Evolutionary conservation across 1,139 yeast species (phyloP).

Genomic region (Suhomyces bribrorum): DNA sequence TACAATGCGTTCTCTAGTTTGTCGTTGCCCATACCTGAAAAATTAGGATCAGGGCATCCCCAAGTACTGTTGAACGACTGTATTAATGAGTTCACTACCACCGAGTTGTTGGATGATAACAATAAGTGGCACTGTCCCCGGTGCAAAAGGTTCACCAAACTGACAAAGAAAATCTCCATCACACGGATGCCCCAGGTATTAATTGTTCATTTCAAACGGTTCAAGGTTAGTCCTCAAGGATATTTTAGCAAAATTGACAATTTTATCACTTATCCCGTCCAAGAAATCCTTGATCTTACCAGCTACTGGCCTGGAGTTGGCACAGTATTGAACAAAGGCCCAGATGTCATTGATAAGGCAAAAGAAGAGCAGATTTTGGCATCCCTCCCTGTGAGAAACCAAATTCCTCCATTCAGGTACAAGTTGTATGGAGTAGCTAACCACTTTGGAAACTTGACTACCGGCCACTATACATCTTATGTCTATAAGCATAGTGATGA

Average conservation of each 20-base stretch:
- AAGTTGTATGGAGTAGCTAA: conserved; percentile 84
- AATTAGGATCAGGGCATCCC: conserved; percentile 18
- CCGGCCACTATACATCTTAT: conserved; percentile 92
- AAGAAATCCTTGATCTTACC: conserved; percentile 62
- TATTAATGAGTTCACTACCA: conserved; percentile 64
- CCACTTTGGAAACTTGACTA: conserved; percentile 76
- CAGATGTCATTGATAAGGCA: conserved; percentile 21
- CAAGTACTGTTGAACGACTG: conserved; percentile 59
- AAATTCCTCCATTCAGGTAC: conserved; percentile 77
- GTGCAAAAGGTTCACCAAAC: conserved; percentile 67
- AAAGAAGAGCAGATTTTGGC: conserved; percentile 47
- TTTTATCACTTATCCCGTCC: conserved; percentile 60
- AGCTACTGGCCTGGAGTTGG: conserved; percentile 73
- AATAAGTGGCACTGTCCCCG: conserved; percentile 90
- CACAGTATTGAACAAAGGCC: conserved; percentile 24
- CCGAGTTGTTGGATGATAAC: conserved; percentile 72
- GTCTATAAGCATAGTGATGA: conserved; percentile 57
- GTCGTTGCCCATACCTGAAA: conserved; percentile 69
- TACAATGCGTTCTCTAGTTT: conserved; percentile 79
- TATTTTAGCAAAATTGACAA: conserved; percentile 61
- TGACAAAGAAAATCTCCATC: conserved; percentile 67
- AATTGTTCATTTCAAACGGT: conserved; percentile 79
- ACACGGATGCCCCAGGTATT: conserved; percentile 73
- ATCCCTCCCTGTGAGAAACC: conserved; percentile 70
- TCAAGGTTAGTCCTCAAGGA: conserved; percentile 51